phyloP scores from a whole-genome alignment of 192 early-diverging fungal species.

The Coemansia guatemalensis region DNA sequence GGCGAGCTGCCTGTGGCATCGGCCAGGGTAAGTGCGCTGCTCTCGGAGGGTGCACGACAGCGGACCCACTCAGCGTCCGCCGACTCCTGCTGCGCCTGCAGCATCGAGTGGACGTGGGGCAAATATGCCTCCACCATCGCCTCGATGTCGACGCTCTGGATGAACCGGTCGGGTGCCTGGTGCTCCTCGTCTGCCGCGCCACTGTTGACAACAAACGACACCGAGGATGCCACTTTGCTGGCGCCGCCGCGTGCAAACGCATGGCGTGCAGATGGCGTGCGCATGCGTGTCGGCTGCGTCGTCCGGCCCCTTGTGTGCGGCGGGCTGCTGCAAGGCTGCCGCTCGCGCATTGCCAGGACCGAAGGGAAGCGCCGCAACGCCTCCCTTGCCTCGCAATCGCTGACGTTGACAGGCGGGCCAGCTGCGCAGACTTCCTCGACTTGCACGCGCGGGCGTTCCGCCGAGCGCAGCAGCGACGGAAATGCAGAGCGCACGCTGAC shows the following conservation, averaged over 20 bases:
- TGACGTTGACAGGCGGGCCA: neutral
- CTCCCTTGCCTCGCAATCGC: slow-evolving; percentile 4
- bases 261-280: slow-evolving; percentile 2
- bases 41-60: slow-evolving; percentile 26
- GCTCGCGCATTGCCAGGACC: slow-evolving; percentile 8
- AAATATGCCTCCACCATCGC: slow-evolving; percentile 35
- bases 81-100: neutral
- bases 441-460: neutral
- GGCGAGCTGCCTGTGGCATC: neutral
- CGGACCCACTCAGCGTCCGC: neutral
- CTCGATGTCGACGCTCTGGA: slow-evolving; percentile 27
- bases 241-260: neutral
- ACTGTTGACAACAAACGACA: slow-evolving; percentile 16
- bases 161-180: neutral
- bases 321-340: slow-evolving; percentile 2
- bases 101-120: slow-evolving; percentile 21
- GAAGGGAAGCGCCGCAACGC: slow-evolving; percentile 13
- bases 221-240: neutral
- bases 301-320: neutral
- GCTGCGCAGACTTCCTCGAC: neutral
- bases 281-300: slow-evolving; percentile 3
- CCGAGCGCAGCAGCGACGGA: neutral
- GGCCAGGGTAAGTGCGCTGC: slow-evolving; percentile 23
- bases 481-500: slow-evolving; percentile 19
- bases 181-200: neutral